phyloP scores from a whole-genome alignment of 2,329 filamentous ascomycete genomes.

The Trichoderma endophyticum region DNA sequence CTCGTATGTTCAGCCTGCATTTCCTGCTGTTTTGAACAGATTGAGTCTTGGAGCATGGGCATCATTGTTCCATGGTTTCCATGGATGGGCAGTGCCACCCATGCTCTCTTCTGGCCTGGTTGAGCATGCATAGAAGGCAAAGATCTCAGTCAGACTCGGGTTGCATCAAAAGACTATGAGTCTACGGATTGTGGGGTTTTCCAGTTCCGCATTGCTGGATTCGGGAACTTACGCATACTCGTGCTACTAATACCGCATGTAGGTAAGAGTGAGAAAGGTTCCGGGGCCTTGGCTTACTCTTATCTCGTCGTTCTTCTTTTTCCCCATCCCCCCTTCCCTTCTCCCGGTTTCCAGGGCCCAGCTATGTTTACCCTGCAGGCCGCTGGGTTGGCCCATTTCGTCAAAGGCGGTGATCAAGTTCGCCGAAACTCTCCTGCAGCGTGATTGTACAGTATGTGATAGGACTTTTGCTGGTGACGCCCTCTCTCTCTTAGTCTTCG shows the following conservation, averaged over 20 bases:
- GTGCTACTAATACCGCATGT: background rate
- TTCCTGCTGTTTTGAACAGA: background rate
- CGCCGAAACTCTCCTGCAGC: background rate
- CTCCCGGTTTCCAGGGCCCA: background rate
- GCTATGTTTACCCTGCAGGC: background rate
- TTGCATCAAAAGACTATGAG: background rate
- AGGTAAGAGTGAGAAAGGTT: conserved; percentile 6
- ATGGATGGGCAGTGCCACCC: background rate
- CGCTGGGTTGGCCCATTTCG: background rate
- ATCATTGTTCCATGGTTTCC: background rate
- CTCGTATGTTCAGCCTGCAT: background rate
- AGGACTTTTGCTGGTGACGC: background rate
- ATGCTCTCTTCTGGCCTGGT: background rate
- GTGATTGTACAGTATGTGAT: background rate
- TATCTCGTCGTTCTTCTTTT: background rate
- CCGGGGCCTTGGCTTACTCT: conserved; percentile 13
- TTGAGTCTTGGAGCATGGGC: background rate
- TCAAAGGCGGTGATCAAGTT: conserved; percentile 8
- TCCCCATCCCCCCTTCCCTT: background rate
- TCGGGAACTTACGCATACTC: conserved; percentile 4
- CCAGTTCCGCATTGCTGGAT: conserved; percentile 11
- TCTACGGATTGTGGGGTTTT: conserved; percentile 5
- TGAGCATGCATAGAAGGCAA: background rate
- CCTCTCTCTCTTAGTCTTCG: background rate
- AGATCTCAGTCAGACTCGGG: conserved; percentile 12